Percentiles rank a stretch among this genome's conserved stretches.
Conservation (phyloP, 2,329 filamentous ascomycete species). For the Coniochaeta sp. region DNA sequence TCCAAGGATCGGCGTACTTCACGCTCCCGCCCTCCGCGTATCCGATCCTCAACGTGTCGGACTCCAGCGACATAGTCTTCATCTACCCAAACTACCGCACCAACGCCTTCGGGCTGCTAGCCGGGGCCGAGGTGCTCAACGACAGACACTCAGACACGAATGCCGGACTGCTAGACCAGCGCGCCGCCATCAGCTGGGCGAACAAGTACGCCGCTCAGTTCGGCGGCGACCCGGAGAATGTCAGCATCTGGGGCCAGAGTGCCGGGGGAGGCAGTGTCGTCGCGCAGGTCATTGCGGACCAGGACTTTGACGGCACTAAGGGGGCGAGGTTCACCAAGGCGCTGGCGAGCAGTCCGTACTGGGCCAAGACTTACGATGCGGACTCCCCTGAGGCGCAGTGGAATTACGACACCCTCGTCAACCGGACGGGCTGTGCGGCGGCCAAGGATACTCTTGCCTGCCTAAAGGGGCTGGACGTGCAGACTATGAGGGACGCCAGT, state of each 20-base stretch:
- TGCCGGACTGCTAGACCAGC: conserved; percentile 41
- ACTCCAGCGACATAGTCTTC: conserved; percentile 38
- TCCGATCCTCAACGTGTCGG: conserved; percentile 48
- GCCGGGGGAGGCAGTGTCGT: conserved; percentile 47
- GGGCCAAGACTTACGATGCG: conserved; percentile 50
- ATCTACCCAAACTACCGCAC: conserved; percentile 44
- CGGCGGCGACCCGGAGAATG: conserved; percentile 38
- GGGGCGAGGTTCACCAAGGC: conserved; percentile 14
- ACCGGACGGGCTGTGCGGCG: conserved; percentile 37
- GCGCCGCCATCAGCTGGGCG: conserved; percentile 40
- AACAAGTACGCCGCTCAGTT: conserved; percentile 36
- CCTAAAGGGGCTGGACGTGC: conserved; percentile 29
- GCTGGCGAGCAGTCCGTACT: conserved; percentile 42
- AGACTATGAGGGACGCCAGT: conserved; percentile 43
- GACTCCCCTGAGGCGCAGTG: conserved; percentile 41
- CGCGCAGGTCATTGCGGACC: conserved; percentile 39
- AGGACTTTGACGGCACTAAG: neutral
- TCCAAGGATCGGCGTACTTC: conserved; percentile 48
- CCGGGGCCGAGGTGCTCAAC: conserved; percentile 36
- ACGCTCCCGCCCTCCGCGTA: conserved; percentile 47
- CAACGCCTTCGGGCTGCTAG: conserved; percentile 49
- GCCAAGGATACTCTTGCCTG: conserved; percentile 39
- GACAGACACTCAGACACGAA: conserved; percentile 40
- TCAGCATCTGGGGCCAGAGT: conserved; percentile 46
- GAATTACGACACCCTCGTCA: conserved; percentile 38